These are phyloP conservation scores for Teratosphaeria gauchensis DNA, from an alignment of 2,329 filamentous ascomycete species.

Conservation along the genomic window DNA sequence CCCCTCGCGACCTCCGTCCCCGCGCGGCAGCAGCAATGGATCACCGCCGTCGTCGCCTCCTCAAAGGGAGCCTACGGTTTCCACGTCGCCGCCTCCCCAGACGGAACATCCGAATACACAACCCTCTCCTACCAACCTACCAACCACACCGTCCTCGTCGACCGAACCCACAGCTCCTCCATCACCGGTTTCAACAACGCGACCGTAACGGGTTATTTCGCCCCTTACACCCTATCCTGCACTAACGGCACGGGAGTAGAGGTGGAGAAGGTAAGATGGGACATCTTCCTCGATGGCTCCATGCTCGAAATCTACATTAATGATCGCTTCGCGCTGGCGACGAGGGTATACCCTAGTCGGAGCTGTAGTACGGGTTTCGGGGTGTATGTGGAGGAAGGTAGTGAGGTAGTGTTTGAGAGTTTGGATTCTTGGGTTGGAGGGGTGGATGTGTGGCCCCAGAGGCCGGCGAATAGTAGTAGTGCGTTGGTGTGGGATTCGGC, in stretches of 20 bases:
- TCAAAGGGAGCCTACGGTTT: slow-evolving; percentile 33
- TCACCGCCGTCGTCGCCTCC: slow-evolving; percentile 29
- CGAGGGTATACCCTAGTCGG: slow-evolving; percentile 38
- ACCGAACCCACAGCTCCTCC: slow-evolving; percentile 32
- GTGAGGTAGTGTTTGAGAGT: slow-evolving; percentile 25
- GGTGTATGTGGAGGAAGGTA: slow-evolving; percentile 31
- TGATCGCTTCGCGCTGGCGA: slow-evolving; percentile 31
- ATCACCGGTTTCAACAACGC: slow-evolving; percentile 33
- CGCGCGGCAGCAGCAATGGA: slow-evolving; percentile 34
- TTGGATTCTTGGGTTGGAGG: slow-evolving; percentile 32
- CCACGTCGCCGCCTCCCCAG: slow-evolving; percentile 33
- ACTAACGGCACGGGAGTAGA: slow-evolving; percentile 11
- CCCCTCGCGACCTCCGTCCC: slow-evolving; percentile 22
- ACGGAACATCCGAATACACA: slow-evolving; percentile 33
- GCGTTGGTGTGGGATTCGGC: slow-evolving; percentile 33
- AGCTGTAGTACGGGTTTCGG: slow-evolving; percentile 35
- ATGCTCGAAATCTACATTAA: slow-evolving; percentile 40
- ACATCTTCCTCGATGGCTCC: slow-evolving; percentile 40
- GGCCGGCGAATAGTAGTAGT: slow-evolving; percentile 33
- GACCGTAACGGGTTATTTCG: slow-evolving; percentile 38
- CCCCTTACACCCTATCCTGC: slow-evolving; percentile 30
- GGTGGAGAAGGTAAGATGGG: slow-evolving; percentile 31
- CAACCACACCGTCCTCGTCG: slow-evolving; percentile 38
- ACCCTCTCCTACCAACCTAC: slow-evolving; percentile 35
- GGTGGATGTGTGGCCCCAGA: slow-evolving; percentile 31